Evolutionary conservation across 805 yeast genomes (phyloP), one percentile per base, ranked within the genome.

Genomic region (Naumovozyma dairenensis): DNA sequence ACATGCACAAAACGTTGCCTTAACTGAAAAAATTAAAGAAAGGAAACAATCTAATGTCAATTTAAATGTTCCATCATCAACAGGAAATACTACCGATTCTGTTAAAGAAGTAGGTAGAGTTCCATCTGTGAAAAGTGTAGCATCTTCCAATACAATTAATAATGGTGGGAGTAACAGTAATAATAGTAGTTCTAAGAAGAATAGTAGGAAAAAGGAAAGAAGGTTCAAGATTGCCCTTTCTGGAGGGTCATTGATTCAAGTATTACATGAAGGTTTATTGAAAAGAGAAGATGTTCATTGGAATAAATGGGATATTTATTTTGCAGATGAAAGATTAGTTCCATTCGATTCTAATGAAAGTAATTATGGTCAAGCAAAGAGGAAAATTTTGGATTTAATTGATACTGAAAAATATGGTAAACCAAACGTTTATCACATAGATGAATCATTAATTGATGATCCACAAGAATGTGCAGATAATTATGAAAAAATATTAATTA

Each of bases 281-380:
- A 69, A 72, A 25, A 69, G 94, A 49, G 71, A 70, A 30, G 86
- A 78, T 45, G 77, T 92, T 16, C 79, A 77, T 46, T 89, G 96
- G 96, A 78, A 74, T 29, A 79, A 77, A 53, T 89, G 97, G 97
- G 96, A 89, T 57, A 74, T 89, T 32, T 89, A 85, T 59, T 87
- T 89, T 63, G 96, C 96, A 5, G 97, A 89, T 60, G 97, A 89
- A 64, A 74, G 97, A 57, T 67, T 89, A 43, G 97, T 89, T 26
- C 92, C 95, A 28, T 83, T 85, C 44, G 80, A 73, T 32, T 74
- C 82, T 18, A 72, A 72, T 6, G 89, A 85, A 49, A 80, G 93
- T 35, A 89, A 89, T 57, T 89, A 79, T 49, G 96, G 96, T n/a
- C 74, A 72, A 39, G 85, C 92, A 32, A 84, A 85, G 54, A 63